Base-by-base conservation (phyloP, 345 rosid genomes). In the Xanthoceras sorbifolium region DNA sequence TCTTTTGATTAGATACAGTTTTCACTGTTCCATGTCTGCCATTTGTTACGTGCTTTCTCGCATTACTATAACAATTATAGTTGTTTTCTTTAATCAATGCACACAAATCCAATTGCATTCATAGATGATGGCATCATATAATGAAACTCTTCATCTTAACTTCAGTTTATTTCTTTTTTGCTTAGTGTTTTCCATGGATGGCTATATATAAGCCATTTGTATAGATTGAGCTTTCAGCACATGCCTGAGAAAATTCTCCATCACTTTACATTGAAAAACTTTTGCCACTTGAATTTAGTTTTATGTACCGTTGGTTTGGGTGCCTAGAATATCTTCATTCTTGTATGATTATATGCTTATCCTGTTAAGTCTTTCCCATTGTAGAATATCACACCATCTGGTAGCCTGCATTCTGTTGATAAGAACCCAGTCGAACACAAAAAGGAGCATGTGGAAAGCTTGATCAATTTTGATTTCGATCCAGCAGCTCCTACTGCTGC, bases 321-420 rank as follows among this genome's bases (percentile, higher is more conserved):
- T 71, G 12, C 38, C 44, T 40, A 14, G 31, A 44, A 46, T 71
- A 17, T 61, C 57, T n/a, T n/a, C n/a, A n/a, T n/a, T n/a, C n/a
- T 25, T 77, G 32, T 64, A 8, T 50, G 40, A 2, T 20, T 0
- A 42, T 26, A 26, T 4, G 11, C 38, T 73, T 26, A 44, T 73
- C 69, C 54, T 32, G 59, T 46, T 55, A 11, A 9, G 26, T 23
- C 18, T 60, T 79, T 26, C 66, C 78, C 29, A 70, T 59, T 82
- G 85, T 81, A 93, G 97, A 81, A 77, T 57, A 74, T 50, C 38
- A 15, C 76, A 50, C 77, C 87, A 71, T 75, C 86, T 31, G 34
- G 76, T 32, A 69, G 55, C 63, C 66, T 34, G 80, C 65, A 26
- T 38, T 40, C 82, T 74, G 38, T 44, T 1, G 54, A 55, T 3